Evolutionary conservation across 805 yeast genomes (phyloP), one percentile per base, ranked within the genome.

Genomic region (Wickerhamiella alocasiicola): DNA sequence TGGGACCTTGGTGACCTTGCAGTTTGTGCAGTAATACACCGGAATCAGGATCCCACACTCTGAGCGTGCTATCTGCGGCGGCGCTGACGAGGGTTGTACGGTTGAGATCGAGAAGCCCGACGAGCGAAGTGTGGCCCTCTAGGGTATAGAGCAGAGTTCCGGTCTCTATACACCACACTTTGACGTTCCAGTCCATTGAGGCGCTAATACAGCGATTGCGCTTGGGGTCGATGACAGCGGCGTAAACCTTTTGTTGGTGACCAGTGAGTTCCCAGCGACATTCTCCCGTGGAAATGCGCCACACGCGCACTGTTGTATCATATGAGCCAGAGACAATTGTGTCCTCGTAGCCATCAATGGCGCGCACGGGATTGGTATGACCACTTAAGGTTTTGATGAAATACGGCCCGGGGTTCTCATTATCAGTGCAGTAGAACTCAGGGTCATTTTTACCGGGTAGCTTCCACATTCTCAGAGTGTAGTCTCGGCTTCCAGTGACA

Each of bases 41-140:
- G 6, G 77, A 71, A 20, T 73, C 73, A 1, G 95, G 91, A 55
- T 91, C 81, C 98, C 98, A 91, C 2, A 88, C 78, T 39, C 96
- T 70, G 31, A 91, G 67, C 0, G 95, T 78, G 3, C 91, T 74
- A 59, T 91, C 98, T 0, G 97, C 97, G 2, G 96, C 97, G 0
- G 95, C 98, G 33, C 94, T 80, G 1, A 88, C 94, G 9, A 91
- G 65, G 36, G 74, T 76, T 26, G 78, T 75, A 19, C 79, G 76
- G 5, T 84, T 76, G 6, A 87, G 69, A 33, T 82, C 83, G 20
- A 88, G 66, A 11, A 91, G 64, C 0, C 97, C 98, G 12, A 91
- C 98, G 16, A 91, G 63, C 9, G 88, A 81, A 1, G 82, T 76
- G 58, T 91, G 98, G 1, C 95, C 96, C 43, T 78, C 84, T 34